Conservation (phyloP, 495 filamentous ascomycete genomes). For the Pyrenula massariospora region DNA sequence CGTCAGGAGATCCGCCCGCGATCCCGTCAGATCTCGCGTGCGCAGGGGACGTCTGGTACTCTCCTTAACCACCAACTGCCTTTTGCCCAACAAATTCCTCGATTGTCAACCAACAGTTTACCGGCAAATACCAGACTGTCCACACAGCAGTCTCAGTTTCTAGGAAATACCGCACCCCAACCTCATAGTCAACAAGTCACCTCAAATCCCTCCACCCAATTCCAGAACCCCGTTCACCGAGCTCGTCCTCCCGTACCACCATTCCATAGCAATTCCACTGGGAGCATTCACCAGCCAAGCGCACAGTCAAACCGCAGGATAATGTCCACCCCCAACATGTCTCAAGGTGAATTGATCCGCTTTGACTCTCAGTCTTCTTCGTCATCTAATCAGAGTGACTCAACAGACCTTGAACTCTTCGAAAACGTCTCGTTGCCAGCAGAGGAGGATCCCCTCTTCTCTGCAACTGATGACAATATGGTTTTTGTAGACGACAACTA, state of each 20-base stretch:
- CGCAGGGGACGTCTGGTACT: conserved; percentile 1
- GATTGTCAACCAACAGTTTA: conserved; percentile 15
- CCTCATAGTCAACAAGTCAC: conserved; percentile 32
- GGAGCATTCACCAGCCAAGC: conserved; percentile 12
- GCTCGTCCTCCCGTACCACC: conserved; percentile 42
- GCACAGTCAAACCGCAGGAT: conserved; percentile 15
- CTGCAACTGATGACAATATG: conserved; percentile 14
- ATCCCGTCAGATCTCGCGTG: conserved; percentile 1
- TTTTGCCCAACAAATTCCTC: neutral
- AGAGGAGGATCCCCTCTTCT: conserved; percentile 12
- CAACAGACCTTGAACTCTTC: conserved; percentile 15
- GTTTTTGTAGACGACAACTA: conserved; percentile 12
- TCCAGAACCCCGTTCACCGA: conserved; percentile 23
- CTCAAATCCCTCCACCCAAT: conserved; percentile 15
- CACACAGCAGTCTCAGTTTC: conserved; percentile 15
- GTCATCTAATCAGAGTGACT: conserved; percentile 1
- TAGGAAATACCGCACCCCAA: conserved; percentile 21
- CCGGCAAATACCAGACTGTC: conserved; percentile 25
- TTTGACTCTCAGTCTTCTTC: neutral
- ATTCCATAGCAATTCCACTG: conserved; percentile 28
- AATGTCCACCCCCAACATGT: conserved; percentile 30
- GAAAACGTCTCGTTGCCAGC: conserved; percentile 17
- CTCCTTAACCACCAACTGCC: neutral
- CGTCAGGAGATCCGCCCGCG: conserved; percentile 7
- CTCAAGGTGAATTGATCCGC: conserved; percentile 14